Evolutionary conservation across 1,139 yeast species (phyloP), one percentile per base, ranked within the genome.

Genomic region (Protomyces macrosporus): DNA sequence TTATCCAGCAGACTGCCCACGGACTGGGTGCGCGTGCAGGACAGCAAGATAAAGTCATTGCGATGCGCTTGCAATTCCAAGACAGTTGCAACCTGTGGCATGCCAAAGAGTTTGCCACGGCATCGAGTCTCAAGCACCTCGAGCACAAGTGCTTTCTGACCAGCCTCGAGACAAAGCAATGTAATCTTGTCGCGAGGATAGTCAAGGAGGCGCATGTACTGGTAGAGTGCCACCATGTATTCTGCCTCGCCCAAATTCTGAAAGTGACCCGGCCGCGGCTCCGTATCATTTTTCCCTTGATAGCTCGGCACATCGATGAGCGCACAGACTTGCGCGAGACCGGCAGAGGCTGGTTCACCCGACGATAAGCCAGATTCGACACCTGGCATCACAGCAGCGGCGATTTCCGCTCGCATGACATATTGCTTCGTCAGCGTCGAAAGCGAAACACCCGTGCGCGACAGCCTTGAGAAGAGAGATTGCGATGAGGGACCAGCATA

Each of bases 201-300:
- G 0, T 83, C 84, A 23, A 79, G 67, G 3, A 77, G 69, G 33
- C 80, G 70, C 80, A 84, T 74, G 68, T 81, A 83, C 71, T 77
- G 78, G 69, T 75, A 83, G 7, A 84, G 68, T 0, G 75, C 73
- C 7, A 82, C 82, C 12, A 81, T 75, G 67, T 75, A 81, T 67
- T 82, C 85, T 0, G 87, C 88, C 68, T 84, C 88, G 9, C 77
- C 80, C 9, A 81, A 68, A 65, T 80, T 80, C 65, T 79, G 78
- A 67, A 70, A 71, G 53, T 70, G 67, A 1, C 69, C 73, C 6
- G 73, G 71, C 1, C 69, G 65, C 2, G 72, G 73, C 60, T 74
- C 75, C 1, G 70, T 65, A 56, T 76, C 79, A 5, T 73, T 73
- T 7, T 68, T 67, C 6, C 71, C 72, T 35, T 70, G 69, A 54